Percentiles rank a stretch among this genome's conserved stretches.
Evolutionary conservation across 805 yeast species (phyloP).

Genomic region (Vanderwaltozyma tropicalis): DNA sequence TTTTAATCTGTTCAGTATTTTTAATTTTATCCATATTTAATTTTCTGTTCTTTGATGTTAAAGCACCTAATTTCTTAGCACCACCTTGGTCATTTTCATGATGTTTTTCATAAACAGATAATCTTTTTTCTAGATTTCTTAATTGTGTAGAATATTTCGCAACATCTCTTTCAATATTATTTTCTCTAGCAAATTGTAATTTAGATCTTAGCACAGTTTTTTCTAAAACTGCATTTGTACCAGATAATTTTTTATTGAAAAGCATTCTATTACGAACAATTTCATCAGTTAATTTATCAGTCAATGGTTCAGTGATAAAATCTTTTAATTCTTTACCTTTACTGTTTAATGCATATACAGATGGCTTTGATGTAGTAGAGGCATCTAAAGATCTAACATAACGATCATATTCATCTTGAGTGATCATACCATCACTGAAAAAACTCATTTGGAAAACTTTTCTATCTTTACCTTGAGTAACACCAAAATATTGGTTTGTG

Average conservation of each 20-base stretch:
- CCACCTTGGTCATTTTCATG: slow-evolving; percentile 32
- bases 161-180: slow-evolving; percentile 35
- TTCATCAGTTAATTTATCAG: slow-evolving; percentile 63
- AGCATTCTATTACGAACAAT: slow-evolving; percentile 66
- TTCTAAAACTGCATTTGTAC: slow-evolving; percentile 67
- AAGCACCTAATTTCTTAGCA: slow-evolving; percentile 48
- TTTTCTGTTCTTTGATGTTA: slow-evolving; percentile 77
- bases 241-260: slow-evolving; percentile 46
- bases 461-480: slow-evolving; percentile 72
- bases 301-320: slow-evolving; percentile 56
- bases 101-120: slow-evolving; percentile 29
- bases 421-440: slow-evolving; percentile 68
- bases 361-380: slow-evolving; percentile 42
- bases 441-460: slow-evolving; percentile 68
- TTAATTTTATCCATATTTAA: slow-evolving; percentile 68
- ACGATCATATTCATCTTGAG: slow-evolving; percentile 60
- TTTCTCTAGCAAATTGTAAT: slow-evolving; percentile 63
- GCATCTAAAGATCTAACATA: slow-evolving; percentile 53
- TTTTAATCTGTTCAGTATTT: slow-evolving; percentile 61
- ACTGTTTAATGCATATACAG: slow-evolving; percentile 50
- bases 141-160: slow-evolving; percentile 40
- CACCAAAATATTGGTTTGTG: slow-evolving; percentile 52
- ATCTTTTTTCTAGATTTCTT: slow-evolving; percentile 32
- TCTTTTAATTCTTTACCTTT: slow-evolving; percentile 53
- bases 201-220: slow-evolving; percentile 64